These are phyloP conservation scores for Petunia axillaris DNA, from an alignment of 257 asterid genomes.

Conservation along the genomic window DNA sequence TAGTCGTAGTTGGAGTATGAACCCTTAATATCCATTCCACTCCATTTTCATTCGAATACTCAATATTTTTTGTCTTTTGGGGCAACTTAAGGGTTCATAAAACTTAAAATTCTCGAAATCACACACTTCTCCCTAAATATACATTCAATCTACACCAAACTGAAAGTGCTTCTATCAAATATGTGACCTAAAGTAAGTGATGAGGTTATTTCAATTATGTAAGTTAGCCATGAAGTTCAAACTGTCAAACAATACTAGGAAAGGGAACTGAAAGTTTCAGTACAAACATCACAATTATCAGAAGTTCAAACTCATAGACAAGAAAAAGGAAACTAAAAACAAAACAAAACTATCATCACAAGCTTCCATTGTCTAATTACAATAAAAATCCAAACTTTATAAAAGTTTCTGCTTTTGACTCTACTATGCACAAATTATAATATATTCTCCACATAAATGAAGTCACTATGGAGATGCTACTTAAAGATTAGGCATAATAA, in stretches of 20 bases:
- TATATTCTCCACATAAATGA: neutral
- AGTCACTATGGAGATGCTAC: neutral
- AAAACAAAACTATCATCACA: neutral
- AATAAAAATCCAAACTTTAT: neutral
- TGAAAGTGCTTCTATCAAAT: neutral
- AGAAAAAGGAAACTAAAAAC: neutral
- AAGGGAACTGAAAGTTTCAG: neutral
- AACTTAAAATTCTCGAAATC: neutral
- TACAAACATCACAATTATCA: neutral
- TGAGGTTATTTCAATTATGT: neutral
- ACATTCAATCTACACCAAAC: neutral
- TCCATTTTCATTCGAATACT: slow-evolving; percentile 8
- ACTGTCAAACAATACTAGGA: neutral
- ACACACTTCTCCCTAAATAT: neutral
- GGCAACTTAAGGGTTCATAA: neutral
- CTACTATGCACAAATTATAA: neutral
- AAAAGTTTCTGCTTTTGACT: neutral
- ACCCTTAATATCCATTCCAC: neutral
- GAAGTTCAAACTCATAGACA: neutral
- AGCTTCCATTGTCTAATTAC: neutral
- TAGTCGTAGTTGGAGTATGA: neutral
- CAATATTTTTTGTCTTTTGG: neutral
- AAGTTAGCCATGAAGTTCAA: neutral
- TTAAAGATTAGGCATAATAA: neutral
- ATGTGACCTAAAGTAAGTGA: neutral